A percentile compares a stretch with the other conserved stretches of the same genome.
phyloP scores from a whole-genome alignment of 2,329 filamentous ascomycete genomes.

The Colletotrichum lini region DNA sequence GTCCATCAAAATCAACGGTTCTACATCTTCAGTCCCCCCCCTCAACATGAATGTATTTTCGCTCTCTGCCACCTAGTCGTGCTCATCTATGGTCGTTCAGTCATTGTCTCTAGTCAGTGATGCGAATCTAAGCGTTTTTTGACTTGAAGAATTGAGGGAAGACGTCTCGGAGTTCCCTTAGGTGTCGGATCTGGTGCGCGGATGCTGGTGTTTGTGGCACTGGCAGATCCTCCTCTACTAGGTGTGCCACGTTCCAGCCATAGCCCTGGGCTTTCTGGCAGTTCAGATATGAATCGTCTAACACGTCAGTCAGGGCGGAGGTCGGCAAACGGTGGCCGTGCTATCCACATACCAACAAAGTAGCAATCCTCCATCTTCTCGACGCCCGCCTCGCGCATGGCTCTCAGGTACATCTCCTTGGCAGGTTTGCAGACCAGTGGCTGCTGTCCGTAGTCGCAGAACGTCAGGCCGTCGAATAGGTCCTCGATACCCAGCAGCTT shows the following conservation, averaged over 20 bases:
- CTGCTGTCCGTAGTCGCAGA: slow-evolving; percentile 85
- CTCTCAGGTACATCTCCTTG: slow-evolving; percentile 86
- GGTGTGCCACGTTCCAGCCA: slow-evolving; percentile 89
- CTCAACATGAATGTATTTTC: neutral
- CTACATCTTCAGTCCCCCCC: neutral
- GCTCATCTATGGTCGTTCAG: neutral
- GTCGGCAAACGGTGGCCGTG: neutral
- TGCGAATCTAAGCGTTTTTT: slow-evolving; percentile 33
- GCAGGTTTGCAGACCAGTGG: slow-evolving; percentile 91
- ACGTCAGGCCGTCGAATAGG: slow-evolving; percentile 94
- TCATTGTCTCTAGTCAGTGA: neutral
- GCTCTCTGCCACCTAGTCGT: neutral
- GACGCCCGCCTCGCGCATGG: slow-evolving; percentile 86
- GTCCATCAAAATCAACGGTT: neutral
- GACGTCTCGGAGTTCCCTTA: slow-evolving; percentile 80
- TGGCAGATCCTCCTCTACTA: slow-evolving; percentile 82
- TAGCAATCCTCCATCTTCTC: slow-evolving; percentile 81
- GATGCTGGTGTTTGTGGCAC: slow-evolving; percentile 76
- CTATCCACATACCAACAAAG: slow-evolving; percentile 85
- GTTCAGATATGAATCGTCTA: slow-evolving; percentile 91
- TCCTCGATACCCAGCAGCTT: slow-evolving; percentile 86
- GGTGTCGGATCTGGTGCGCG: slow-evolving; percentile 80
- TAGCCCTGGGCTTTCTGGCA: slow-evolving; percentile 81
- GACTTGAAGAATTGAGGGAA: slow-evolving; percentile 91
- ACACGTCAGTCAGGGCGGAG: slow-evolving; percentile 29